Percentiles rank a stretch among this genome's conserved stretches.
Evolutionary conservation across 2,329 filamentous ascomycete genomes (phyloP).

Genomic region (Boeremia exigua): DNA sequence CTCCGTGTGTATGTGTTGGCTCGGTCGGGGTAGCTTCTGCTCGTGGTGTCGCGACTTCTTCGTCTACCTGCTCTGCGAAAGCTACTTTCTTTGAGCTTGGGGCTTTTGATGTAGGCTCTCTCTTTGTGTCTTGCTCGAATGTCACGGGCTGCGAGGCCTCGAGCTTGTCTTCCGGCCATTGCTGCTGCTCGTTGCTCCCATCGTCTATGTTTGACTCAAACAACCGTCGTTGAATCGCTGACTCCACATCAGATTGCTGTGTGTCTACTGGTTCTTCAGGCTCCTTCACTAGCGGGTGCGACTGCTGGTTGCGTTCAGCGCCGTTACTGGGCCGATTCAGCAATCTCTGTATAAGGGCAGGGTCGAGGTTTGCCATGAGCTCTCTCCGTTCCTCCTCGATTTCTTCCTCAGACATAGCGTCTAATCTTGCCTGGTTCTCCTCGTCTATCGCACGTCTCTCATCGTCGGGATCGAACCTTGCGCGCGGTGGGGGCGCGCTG

Average conservation of each 20-base stretch:
- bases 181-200: conserved; percentile 15
- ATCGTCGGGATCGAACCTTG: conserved; percentile 47
- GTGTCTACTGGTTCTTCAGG: neutral
- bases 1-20: conserved; percentile 71
- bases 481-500: conserved; percentile 20
- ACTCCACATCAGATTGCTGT: conserved; percentile 17
- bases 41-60: conserved; percentile 5
- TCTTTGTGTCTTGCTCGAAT: neutral
- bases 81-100: conserved; percentile 43
- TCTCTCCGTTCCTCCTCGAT: conserved; percentile 82
- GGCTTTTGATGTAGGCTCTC: neutral
- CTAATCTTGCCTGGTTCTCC: conserved; percentile 78
- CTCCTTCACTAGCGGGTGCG: conserved; percentile 31
- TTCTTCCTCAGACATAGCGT: conserved; percentile 79
- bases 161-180: conserved; percentile 18
- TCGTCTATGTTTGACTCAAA: conserved; percentile 9
- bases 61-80: conserved; percentile 26
- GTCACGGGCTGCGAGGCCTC: neutral
- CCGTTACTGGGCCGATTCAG: conserved; percentile 79
- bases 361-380: conserved; percentile 77
- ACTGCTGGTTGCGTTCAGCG: conserved; percentile 58
- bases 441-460: conserved; percentile 78
- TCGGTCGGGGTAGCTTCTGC: conserved; percentile 1
- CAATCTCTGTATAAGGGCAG: conserved; percentile 76
- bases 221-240: neutral